Conservation (phyloP, 768 basidiomycete genomes). For the Dioszegia crocea region DNA sequence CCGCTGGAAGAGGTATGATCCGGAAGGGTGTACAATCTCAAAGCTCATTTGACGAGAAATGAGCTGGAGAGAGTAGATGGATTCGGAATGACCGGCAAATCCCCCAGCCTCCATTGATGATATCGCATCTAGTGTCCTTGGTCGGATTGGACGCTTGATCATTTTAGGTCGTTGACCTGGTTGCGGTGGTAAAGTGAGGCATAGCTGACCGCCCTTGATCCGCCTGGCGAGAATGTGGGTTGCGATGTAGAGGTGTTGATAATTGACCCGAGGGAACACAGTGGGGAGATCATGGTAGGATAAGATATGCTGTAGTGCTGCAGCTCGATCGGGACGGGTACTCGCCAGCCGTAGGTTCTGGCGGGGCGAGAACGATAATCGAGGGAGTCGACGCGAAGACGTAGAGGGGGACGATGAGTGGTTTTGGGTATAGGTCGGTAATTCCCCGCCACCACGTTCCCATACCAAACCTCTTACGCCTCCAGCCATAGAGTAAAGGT, state of each 20-base stretch:
- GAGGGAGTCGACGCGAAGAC: background rate
- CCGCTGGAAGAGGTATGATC: background rate
- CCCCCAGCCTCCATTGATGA: slow-evolving; percentile 39
- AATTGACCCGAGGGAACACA: slow-evolving; percentile 34
- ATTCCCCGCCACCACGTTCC: slow-evolving; percentile 16
- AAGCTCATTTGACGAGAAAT: slow-evolving; percentile 35
- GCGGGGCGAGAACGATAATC: background rate
- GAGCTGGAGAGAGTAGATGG: slow-evolving; percentile 41
- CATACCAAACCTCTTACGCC: slow-evolving; percentile 31
- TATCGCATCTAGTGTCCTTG: slow-evolving; percentile 31
- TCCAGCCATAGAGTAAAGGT: background rate
- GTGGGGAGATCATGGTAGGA: slow-evolving; percentile 36
- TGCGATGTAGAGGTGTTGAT: slow-evolving; percentile 41
- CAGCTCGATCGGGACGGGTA: background rate
- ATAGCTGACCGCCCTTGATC: background rate
- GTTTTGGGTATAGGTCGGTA: background rate
- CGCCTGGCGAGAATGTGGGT: slow-evolving; percentile 29
- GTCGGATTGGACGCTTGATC: background rate
- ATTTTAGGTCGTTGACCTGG: background rate
- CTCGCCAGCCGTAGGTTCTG: background rate
- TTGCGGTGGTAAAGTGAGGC: background rate
- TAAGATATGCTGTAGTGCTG: slow-evolving; percentile 7
- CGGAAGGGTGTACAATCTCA: slow-evolving; percentile 1
- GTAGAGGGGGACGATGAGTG: background rate
- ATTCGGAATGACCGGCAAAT: slow-evolving; percentile 42